These are phyloP conservation scores for Nakazawaea wyomingensis DNA, from an alignment of 805 yeast genomes.

Conservation along the genomic window DNA sequence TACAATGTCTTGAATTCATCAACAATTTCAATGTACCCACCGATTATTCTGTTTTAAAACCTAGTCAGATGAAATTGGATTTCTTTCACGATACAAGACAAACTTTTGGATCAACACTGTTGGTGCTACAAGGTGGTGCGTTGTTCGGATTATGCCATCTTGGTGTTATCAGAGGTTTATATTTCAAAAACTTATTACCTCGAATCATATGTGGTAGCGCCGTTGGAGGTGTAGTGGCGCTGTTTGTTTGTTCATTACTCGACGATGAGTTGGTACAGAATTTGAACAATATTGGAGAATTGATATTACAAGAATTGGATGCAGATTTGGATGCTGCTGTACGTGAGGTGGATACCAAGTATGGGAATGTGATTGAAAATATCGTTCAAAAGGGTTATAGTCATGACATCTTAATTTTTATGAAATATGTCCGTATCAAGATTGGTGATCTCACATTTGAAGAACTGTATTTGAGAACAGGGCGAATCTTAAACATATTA, in stretches of 20 bases:
- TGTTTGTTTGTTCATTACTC: constrained; percentile 69
- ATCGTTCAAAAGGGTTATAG: constrained; percentile 78
- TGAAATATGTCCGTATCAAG: constrained; percentile 68
- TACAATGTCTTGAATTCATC: constrained; percentile 58
- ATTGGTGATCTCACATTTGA: constrained; percentile 88
- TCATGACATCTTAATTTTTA: constrained; percentile 74
- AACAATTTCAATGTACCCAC: constrained; percentile 32
- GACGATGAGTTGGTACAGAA: constrained; percentile 55
- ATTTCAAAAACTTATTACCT: constrained; percentile 71
- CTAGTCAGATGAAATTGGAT: constrained; percentile 57
- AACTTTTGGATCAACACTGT: constrained; percentile 85
- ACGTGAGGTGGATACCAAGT: constrained; percentile 34
- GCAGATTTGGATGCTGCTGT: constrained; percentile 6
- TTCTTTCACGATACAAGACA: constrained; percentile 84
- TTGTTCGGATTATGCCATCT: constrained; percentile 90
- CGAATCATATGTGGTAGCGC: constrained; percentile 87
- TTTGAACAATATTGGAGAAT: constrained; percentile 19
- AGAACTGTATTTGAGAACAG: constrained; percentile 80
- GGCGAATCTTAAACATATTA: constrained; percentile 74
- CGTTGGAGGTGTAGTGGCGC: constrained; percentile 90
- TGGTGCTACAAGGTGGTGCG: constrained; percentile 91
- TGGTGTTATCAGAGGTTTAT: constrained; percentile 86
- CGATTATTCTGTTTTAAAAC: constrained; percentile 34
- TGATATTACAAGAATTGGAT: constrained; percentile 23
- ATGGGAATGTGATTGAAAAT: constrained; percentile 68